A percentile compares a stretch with the other conserved stretches of the same genome.
These are phyloP conservation scores for Tetraselmis striata DNA, from an alignment of 139 green algal species.

Conservation along the genomic window DNA sequence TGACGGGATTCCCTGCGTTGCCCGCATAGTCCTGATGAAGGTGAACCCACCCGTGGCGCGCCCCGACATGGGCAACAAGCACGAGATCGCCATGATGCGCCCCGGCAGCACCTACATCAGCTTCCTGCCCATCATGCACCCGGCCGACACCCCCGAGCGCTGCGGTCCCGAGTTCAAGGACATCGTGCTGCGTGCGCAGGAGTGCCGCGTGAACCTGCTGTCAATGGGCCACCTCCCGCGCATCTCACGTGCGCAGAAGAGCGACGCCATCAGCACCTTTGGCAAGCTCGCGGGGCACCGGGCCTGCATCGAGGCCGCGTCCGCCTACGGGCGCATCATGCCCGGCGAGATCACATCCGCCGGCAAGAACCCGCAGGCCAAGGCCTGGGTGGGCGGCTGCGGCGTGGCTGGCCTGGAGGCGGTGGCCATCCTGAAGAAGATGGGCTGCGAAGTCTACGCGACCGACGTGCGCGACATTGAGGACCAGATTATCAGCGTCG, in stretches of 20 bases:
- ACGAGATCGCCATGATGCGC: neutral
- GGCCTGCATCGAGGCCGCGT: conserved; percentile 68
- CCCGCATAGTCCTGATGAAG: neutral
- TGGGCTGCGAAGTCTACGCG: neutral
- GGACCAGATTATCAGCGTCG: neutral
- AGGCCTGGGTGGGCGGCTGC: conserved; percentile 32
- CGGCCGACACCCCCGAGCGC: too few relatives aligned
- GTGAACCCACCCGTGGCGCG: too few relatives aligned
- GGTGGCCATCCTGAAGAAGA: conserved; percentile 7
- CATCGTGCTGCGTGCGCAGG: neutral
- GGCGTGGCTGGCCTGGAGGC: conserved; percentile 7
- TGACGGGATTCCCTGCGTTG: neutral
- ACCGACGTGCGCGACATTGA: neutral
- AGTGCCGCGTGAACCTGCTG: neutral
- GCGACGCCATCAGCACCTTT: conserved; percentile 75
- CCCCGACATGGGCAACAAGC: neutral
- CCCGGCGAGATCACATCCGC: conserved; percentile 85
- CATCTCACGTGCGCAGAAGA: conserved; percentile 63
- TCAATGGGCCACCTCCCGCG: neutral
- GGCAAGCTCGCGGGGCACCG: conserved; percentile 76
- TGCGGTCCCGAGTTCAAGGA: neutral
- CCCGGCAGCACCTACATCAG: neutral
- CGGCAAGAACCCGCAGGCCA: conserved; percentile 64
- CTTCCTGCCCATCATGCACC: neutral
- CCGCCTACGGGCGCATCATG: conserved; percentile 78